phyloP scores from a whole-genome alignment of 139 green algal genomes.

The Volvox reticuliferus region DNA sequence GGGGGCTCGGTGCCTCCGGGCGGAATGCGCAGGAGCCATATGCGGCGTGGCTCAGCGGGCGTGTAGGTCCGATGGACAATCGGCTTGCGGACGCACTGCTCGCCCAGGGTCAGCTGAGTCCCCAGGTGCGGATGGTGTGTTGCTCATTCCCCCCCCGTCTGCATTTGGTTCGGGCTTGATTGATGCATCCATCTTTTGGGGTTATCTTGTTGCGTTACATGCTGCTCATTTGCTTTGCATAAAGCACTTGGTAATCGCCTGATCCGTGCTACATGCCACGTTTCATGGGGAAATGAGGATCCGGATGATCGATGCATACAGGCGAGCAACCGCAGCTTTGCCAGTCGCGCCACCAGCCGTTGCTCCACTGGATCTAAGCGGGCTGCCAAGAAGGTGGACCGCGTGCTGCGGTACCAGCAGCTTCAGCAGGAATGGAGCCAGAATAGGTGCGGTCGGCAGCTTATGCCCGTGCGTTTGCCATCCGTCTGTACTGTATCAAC shows the following conservation, averaged over 20 bases:
- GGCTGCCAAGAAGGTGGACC: slow-evolving; percentile 51
- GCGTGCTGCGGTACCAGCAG: slow-evolving; percentile 58
- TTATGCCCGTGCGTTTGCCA: no score
- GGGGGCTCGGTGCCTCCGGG: background rate
- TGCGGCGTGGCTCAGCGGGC: background rate
- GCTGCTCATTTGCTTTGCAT: no score
- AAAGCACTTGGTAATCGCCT: no score
- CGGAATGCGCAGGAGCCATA: background rate
- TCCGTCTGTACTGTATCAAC: no score
- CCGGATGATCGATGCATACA: background rate
- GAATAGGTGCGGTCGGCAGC: slow-evolving; percentile 47
- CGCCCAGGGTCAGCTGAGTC: background rate
- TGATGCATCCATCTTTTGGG: no score
- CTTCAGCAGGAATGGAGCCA: slow-evolving; percentile 55
- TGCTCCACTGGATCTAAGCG: background rate
- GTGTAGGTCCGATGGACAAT: background rate
- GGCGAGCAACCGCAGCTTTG: slow-evolving; percentile 29
- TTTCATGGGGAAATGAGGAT: no score
- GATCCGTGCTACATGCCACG: no score
- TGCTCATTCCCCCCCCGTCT: no score
- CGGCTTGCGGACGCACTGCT: background rate
- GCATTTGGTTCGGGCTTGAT: no score
- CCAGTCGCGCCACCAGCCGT: background rate
- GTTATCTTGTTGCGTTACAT: no score
- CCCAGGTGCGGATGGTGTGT: background rate